phyloP scores from a whole-genome alignment of 2,329 filamentous ascomycete genomes.

The Colletotrichum lentis region DNA sequence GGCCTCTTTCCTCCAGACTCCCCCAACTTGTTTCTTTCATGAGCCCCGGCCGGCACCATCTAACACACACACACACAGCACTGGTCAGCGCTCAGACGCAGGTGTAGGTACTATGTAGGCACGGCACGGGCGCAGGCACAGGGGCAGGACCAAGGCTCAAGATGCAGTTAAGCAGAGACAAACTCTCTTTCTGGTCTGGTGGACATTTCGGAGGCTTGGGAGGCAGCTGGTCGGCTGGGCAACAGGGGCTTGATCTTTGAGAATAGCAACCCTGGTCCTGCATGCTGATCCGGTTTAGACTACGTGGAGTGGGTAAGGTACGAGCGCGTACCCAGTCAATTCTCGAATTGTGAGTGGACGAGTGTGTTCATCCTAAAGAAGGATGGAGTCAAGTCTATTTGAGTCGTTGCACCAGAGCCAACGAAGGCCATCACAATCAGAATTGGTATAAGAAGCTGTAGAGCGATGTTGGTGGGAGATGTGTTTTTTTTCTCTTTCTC shows the following conservation, averaged over 20 bases:
- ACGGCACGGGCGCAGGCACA: slow-evolving; percentile 3
- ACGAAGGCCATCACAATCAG: neutral
- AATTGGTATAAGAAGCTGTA: neutral
- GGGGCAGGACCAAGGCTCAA: neutral
- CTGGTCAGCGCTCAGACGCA: neutral
- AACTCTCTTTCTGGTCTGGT: slow-evolving; percentile 30
- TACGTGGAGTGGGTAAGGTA: slow-evolving; percentile 17
- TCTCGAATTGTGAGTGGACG: slow-evolving; percentile 5
- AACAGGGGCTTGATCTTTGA: slow-evolving; percentile 33
- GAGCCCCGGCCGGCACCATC: neutral
- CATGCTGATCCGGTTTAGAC: slow-evolving; percentile 35
- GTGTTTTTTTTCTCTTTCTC: neutral
- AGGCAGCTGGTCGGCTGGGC: slow-evolving; percentile 28
- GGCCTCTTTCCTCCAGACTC: neutral
- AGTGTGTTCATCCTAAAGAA: slow-evolving; percentile 8
- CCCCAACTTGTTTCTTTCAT: neutral
- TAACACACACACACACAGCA: neutral
- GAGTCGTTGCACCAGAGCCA: neutral
- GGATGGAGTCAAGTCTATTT: neutral
- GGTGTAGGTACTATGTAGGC: neutral
- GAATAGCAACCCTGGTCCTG: slow-evolving; percentile 36
- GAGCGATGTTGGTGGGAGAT: neutral
- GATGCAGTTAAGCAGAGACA: slow-evolving; percentile 20
- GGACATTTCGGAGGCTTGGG: slow-evolving; percentile 18
- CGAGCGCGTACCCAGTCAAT: slow-evolving; percentile 3